Evolutionary conservation across 176 grass and related monocot genomes (phyloP).

Genomic region (Triticum dicoccoides): DNA sequence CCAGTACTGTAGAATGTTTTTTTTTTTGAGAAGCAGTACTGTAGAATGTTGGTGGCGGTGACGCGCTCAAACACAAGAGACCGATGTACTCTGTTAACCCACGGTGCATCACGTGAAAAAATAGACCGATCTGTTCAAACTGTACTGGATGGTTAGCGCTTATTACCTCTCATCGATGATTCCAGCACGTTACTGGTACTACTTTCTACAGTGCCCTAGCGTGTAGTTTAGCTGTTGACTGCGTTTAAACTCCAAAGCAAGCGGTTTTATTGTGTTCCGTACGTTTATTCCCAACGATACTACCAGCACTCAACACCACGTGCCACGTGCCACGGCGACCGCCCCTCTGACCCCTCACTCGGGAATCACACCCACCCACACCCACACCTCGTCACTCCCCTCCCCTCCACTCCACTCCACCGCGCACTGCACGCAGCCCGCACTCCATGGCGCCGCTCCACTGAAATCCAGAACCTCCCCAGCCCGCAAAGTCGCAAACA

Average conservation of each 20-base stretch:
- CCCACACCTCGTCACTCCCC: not conserved
- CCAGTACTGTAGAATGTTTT: not conserved
- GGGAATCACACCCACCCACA: not conserved
- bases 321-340: conserved; percentile 24
- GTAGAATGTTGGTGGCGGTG: not conserved
- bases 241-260: not conserved
- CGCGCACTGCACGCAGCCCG: not conserved
- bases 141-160: no score
- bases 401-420: not conserved
- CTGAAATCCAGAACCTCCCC: conserved; percentile 33
- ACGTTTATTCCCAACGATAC: not conserved
- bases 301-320: conserved; percentile 30
- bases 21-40: no score
- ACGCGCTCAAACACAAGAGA: not conserved
- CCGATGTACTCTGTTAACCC: not conserved
- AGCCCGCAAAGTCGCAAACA: not conserved
- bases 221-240: no score
- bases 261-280: not conserved
- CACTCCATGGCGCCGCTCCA: conserved; percentile 22
- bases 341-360: not conserved
- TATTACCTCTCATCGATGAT: no score
- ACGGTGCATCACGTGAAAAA: not conserved
- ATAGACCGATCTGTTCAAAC: no score
- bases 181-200: no score
- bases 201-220: no score